Base-by-base conservation (phyloP, 805 yeast species). In the Candida taoyuanica region DNA sequence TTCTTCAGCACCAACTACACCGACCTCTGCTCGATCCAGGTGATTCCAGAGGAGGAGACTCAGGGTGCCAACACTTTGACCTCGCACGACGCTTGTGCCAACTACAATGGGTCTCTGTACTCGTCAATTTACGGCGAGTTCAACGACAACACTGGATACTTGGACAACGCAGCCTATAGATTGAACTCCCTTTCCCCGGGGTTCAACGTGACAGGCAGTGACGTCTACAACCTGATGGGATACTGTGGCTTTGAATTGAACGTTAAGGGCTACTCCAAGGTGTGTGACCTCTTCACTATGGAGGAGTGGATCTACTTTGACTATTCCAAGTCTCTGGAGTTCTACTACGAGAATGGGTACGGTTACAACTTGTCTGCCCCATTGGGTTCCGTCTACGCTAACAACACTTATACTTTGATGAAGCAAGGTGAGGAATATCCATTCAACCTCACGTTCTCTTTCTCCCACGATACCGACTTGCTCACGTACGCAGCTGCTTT, bases 161-260 rank as follows among this genome's bases (percentile, higher is more conserved):
- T 81, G 46, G 49, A 58, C 6, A 63, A 58, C 16, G 85, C 85
- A 20, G 71, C 80, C 6, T 56, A 56, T n/a, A 70, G 94, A 50
- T 62, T 84, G 34, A 73, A 73, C 50, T 55, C 57, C 32, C 65
- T 70, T 34, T 75, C 84, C 37, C 75, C 76, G 3, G 81, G 78
- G 3, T 63, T 66, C 46, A 63, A 75, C 47, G 47, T 84, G 37
- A 70, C 78, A 3, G 53, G 65, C 2, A 51, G 57, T 26, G 91
- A 85, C 50, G 72, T 78, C 18, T 60, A 56, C 30, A 60, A 58
- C 17, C 51, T 85, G 46, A 78, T 81, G 50, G 64, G 68, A 11
- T 70, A 78, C 62, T 85, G 94, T 62, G 88, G 85, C 3, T 85
- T 70, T 55, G 95, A 85, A 60, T 61, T 83, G 31, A 84, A 83